These are phyloP conservation scores for Lavandula angustifolia DNA, from an alignment of 257 asterid genomes.

Conservation along the genomic window DNA sequence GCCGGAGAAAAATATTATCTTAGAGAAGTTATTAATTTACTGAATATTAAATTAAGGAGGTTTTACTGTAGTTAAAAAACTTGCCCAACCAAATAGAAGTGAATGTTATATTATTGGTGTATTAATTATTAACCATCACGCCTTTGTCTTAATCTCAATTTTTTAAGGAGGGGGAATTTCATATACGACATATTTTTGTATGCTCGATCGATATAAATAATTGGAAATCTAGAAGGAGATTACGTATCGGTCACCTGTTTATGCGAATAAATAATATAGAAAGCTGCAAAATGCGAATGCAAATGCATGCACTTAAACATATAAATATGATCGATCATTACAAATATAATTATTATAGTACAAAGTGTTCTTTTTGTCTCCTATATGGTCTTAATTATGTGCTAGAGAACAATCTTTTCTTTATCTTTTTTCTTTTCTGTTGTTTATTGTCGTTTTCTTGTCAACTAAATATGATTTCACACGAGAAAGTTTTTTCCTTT, in stretches of 20 bases:
- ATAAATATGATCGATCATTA: slow-evolving; percentile 18
- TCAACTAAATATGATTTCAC: slow-evolving; percentile 33
- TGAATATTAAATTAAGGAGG: too few species aligned
- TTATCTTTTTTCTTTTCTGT: slow-evolving; percentile 6
- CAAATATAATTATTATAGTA: slow-evolving; percentile 23
- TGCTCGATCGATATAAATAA: background rate
- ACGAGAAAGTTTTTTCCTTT: slow-evolving; percentile 20
- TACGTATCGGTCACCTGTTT: slow-evolving; percentile 11
- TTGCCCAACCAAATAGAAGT: too few species aligned
- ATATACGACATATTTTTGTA: background rate
- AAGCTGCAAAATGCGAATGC: background rate
- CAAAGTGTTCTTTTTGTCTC: slow-evolving; percentile 33
- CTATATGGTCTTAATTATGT: slow-evolving; percentile 16
- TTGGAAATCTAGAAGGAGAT: slow-evolving; percentile 24
- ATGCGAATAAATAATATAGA: background rate
- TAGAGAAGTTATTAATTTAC: too few species aligned
- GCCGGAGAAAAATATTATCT: too few species aligned
- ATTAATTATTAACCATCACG: background rate
- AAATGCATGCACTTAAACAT: slow-evolving; percentile 28
- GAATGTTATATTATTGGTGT: background rate
- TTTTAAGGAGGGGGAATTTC: background rate
- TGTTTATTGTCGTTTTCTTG: slow-evolving; percentile 29
- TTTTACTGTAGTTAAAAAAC: too few species aligned
- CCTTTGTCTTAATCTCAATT: background rate
- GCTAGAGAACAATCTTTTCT: slow-evolving; percentile 32